phyloP scores from a whole-genome alignment of 2,329 filamentous ascomycete genomes.

The Fonsecaea erecta region DNA sequence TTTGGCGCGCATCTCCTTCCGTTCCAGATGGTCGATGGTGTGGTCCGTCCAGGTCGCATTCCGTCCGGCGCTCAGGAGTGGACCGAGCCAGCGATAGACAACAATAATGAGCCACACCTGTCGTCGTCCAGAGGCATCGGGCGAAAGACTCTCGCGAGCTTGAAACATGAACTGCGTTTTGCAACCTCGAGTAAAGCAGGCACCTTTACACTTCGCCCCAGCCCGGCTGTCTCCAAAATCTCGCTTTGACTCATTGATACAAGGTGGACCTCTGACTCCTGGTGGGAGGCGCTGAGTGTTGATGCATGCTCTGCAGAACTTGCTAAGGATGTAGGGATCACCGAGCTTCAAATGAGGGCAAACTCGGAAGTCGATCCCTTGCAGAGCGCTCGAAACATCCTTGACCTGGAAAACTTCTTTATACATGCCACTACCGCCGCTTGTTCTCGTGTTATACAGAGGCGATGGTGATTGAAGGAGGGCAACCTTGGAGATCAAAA shows the following conservation, averaged over 20 bases:
- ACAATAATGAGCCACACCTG: constrained; percentile 39
- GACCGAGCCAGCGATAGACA: constrained; percentile 38
- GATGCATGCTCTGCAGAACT: constrained; percentile 38
- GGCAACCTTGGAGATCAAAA: constrained; percentile 38
- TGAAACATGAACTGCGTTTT: constrained; percentile 40
- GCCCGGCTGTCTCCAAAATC: constrained; percentile 28
- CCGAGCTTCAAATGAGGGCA: constrained; percentile 37
- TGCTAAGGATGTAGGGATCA: constrained; percentile 38
- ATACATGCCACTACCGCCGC: constrained; percentile 35
- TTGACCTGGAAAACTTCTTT: constrained; percentile 38
- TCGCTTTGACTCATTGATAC: constrained; percentile 36
- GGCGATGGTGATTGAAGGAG: constrained; percentile 36
- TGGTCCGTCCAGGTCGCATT: constrained; percentile 34
- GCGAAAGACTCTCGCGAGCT: constrained; percentile 35
- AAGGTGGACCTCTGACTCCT: constrained; percentile 36
- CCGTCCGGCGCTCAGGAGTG: constrained; percentile 29
- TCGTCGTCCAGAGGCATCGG: constrained; percentile 36
- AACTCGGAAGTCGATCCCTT: constrained; percentile 35
- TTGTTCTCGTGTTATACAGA: constrained; percentile 33
- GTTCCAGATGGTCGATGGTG: constrained; percentile 31
- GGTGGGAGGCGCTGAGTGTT: constrained; percentile 37
- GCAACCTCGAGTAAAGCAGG: constrained; percentile 37
- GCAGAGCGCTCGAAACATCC: constrained; percentile 35
- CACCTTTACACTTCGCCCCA: constrained; percentile 36
- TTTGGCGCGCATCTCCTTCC: constrained; percentile 34